Evolutionary conservation across 164 flowering plant genomes (phyloP).

Genomic region (Chimonanthus salicifolius): DNA sequence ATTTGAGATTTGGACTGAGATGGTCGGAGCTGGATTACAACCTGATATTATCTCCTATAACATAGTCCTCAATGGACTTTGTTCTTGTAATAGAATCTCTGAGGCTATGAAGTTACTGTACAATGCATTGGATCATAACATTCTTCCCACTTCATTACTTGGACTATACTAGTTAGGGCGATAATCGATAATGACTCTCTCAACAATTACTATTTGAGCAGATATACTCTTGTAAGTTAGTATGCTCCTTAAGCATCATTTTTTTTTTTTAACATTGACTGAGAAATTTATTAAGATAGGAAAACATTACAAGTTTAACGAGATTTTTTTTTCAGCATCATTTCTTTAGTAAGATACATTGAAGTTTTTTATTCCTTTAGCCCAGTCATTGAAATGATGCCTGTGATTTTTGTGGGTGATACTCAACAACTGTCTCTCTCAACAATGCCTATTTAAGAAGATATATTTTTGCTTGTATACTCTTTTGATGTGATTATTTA

Average conservation of each 20-base stretch:
- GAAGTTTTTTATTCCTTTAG: too few relatives aligned
- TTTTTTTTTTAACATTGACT: too few relatives aligned
- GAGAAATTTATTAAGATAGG: too few relatives aligned
- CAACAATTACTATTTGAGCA: background rate
- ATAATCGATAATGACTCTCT: conserved; percentile 19
- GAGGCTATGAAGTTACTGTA: conserved; percentile 50
- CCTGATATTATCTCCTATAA: conserved; percentile 85
- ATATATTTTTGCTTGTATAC: background rate
- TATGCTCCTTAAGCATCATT: background rate
- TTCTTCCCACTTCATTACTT: conserved; percentile 68
- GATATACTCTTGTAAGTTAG: background rate
- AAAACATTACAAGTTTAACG: too few relatives aligned
- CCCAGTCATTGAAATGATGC: too few relatives aligned
- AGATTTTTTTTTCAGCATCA: too few relatives aligned
- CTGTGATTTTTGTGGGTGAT: background rate
- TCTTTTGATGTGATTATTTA: background rate
- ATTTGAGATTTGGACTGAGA: conserved; percentile 55
- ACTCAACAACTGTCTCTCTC: background rate
- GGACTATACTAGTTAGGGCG: conserved; percentile 78
- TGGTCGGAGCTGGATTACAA: conserved; percentile 40
- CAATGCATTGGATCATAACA: conserved; percentile 48
- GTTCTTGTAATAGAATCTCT: conserved; percentile 48
- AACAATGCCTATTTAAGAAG: too few relatives aligned
- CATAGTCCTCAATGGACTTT: conserved; percentile 71
- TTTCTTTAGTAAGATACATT: too few relatives aligned